Percentiles rank a stretch among this genome's conserved stretches.
Evolutionary conservation across 2,329 filamentous ascomycete species (phyloP).

Genomic region (Aspergillus sp.): DNA sequence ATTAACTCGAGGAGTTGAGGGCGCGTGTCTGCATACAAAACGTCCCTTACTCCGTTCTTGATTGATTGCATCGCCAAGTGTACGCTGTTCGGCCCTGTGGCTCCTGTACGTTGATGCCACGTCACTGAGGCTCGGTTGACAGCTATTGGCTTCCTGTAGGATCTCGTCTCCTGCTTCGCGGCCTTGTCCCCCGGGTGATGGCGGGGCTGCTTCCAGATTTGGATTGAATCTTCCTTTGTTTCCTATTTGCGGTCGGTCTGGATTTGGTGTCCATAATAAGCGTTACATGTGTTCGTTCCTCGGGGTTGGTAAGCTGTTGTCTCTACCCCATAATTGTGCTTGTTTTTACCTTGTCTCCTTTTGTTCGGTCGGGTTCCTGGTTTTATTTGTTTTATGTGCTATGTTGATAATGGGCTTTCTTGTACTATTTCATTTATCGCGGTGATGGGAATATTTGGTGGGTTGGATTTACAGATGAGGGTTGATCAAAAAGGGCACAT

Average conservation of each 20-base stretch:
- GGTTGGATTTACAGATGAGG: constrained; percentile 14
- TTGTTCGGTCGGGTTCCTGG: constrained; percentile 16
- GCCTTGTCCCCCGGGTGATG: background rate
- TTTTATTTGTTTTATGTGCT: constrained; percentile 19
- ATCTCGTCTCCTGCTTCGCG: background rate
- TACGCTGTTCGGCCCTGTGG: background rate
- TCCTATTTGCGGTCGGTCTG: constrained; percentile 13
- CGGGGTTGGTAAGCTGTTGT: constrained; percentile 17
- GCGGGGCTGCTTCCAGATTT: background rate
- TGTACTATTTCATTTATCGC: constrained; percentile 17
- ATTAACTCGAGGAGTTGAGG: background rate
- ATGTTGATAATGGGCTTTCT: constrained; percentile 21
- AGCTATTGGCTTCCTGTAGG: background rate
- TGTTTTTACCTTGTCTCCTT: constrained; percentile 10
- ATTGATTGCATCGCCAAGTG: constrained; percentile 1
- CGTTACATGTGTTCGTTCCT: constrained; percentile 8
- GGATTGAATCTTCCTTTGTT: constrained; percentile 7
- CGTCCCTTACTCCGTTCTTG: background rate
- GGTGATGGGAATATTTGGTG: constrained; percentile 2
- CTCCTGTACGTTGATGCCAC: constrained; percentile 3
- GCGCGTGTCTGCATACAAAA: background rate
- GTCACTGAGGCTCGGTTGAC: background rate
- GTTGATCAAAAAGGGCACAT: constrained; percentile 20
- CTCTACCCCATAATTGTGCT: constrained; percentile 13
- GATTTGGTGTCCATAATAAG: constrained; percentile 9